Conservation (phyloP, 2,329 filamentous ascomycete species). For the Paecilomyces fulvus region DNA sequence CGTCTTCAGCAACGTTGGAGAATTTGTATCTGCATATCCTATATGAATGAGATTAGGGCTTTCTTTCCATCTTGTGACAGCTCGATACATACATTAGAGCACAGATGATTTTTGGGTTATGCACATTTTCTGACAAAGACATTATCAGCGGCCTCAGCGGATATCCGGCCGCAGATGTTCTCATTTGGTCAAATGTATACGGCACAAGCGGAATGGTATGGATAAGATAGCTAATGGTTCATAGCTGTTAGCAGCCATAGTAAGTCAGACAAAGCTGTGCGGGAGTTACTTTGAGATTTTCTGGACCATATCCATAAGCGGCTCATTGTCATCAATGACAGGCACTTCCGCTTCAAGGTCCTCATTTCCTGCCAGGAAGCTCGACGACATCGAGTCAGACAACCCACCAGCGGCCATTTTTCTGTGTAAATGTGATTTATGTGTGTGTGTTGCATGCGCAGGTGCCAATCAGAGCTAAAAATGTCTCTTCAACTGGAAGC, state of each 20-base stretch:
- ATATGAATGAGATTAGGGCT: neutral
- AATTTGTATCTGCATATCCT: conserved; percentile 53
- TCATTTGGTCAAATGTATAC: conserved; percentile 38
- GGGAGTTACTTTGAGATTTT: conserved; percentile 29
- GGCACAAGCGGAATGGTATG: conserved; percentile 31
- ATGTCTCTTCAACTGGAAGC: neutral
- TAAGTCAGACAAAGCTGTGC: conserved; percentile 1
- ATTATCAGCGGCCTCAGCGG: conserved; percentile 30
- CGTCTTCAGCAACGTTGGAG: conserved; percentile 41
- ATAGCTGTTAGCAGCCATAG: neutral
- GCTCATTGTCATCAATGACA: conserved; percentile 32
- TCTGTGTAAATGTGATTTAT: neutral
- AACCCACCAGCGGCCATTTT: conserved; percentile 1
- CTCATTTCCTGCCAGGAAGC: conserved; percentile 12
- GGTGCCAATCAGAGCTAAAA: too few species aligned
- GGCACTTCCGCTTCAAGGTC: conserved; percentile 26
- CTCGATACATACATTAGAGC: conserved; percentile 43
- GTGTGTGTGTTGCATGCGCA: neutral
- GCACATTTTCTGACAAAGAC: conserved; percentile 32
- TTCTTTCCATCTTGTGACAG: neutral
- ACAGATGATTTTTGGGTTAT: conserved; percentile 36
- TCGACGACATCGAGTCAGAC: conserved; percentile 10
- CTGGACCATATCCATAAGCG: conserved; percentile 29
- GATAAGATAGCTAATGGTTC: conserved; percentile 26
- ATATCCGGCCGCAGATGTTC: conserved; percentile 29